Evolutionary conservation across 176 grass and related monocot genomes (phyloP).

Genomic region (Carex parvula): DNA sequence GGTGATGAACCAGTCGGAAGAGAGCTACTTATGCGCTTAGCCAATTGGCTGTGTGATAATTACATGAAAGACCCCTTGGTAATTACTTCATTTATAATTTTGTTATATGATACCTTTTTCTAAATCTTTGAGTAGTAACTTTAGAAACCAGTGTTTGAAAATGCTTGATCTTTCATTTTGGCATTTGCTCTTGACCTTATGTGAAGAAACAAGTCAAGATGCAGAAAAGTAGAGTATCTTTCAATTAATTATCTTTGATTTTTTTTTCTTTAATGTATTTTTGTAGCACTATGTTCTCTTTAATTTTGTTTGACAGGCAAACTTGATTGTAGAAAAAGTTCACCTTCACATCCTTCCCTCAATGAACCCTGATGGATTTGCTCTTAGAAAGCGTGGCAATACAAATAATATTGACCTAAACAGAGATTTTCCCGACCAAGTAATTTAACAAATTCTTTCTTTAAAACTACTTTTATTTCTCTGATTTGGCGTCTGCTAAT

Average conservation of each 20-base stretch:
- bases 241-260: background rate
- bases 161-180: background rate
- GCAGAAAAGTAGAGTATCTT: background rate
- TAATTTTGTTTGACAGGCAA: conserved; percentile 66
- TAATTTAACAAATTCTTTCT: conserved; percentile 26
- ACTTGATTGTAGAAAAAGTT: conserved; percentile 70
- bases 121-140: background rate
- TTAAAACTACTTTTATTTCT: background rate
- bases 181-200: background rate
- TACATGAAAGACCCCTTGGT: conserved; percentile 77
- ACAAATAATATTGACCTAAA: conserved; percentile 92
- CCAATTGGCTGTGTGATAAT: conserved; percentile 87
- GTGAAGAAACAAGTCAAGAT: conserved; percentile 2
- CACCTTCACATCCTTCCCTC: conserved; percentile 93
- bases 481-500: conserved; percentile 23
- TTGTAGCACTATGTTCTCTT: conserved; percentile 14
- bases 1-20: conserved; percentile 94
- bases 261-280: background rate
- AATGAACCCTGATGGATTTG: conserved; percentile 98
- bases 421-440: conserved; percentile 94
- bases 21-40: conserved; percentile 84
- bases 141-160: background rate
- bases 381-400: conserved; percentile 85
- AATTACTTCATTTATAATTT: background rate
- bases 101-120: background rate